Percentiles rank a stretch among this genome's conserved stretches.
Evolutionary conservation across 148 eudicot species (phyloP).

Genomic region (Rhododendron vialii): DNA sequence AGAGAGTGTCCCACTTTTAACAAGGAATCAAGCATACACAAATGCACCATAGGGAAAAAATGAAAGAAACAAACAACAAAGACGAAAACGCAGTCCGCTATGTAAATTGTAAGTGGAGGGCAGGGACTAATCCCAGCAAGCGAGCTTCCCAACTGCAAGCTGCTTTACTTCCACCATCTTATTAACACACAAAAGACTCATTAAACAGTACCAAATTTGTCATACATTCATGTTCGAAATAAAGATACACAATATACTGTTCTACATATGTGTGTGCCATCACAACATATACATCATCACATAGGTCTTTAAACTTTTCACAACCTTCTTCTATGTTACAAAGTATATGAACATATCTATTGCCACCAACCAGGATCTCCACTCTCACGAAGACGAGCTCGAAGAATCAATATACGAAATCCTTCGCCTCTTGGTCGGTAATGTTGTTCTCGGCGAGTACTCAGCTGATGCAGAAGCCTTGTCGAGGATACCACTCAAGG

Average conservation of each 20-base stretch:
- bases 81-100: not conserved
- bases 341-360: not conserved
- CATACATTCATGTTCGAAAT: not conserved
- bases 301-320: not conserved
- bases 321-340: not conserved
- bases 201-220: not conserved
- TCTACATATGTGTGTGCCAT: no score
- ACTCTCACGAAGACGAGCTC: constrained; percentile 19
- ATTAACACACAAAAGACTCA: not conserved
- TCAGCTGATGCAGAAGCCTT: constrained; percentile 43
- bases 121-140: not conserved
- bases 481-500: constrained; percentile 45
- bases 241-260: not conserved
- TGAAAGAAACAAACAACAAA: not conserved
- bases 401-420: constrained; percentile 20
- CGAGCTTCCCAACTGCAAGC: not conserved
- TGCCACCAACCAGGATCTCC: not conserved
- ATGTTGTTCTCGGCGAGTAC: constrained; percentile 29
- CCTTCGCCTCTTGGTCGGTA: constrained; percentile 46
- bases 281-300: not conserved
- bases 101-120: not conserved
- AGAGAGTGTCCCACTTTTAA: not conserved
- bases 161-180: not conserved
- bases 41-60: not conserved
- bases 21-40: not conserved